Evolutionary conservation across 2,329 filamentous ascomycete genomes (phyloP), one percentile per base, ranked within the genome.

Genomic region (Tolypocladium ophioglossoides): DNA sequence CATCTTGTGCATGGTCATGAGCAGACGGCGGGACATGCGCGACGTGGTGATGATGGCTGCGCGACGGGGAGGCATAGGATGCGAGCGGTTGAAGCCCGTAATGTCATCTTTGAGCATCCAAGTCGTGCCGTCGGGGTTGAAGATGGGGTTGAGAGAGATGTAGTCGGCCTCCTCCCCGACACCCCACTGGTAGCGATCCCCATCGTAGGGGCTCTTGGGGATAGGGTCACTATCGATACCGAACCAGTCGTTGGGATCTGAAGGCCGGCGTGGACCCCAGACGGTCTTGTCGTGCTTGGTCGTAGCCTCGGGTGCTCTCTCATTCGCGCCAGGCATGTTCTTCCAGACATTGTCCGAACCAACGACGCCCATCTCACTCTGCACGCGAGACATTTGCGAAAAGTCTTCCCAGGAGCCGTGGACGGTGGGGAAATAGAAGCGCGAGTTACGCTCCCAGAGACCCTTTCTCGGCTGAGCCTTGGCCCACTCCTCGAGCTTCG

Each of bases 101-200:
- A 95, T 89, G 66, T 95, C 87, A 53, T 92, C 86, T 30, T 79
- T 78, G 7, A 92, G 83, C 20, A 86, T 73, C 92, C 92, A 97
- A 0, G 83, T 89, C 0, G 91, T 96, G 56, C 87, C 84, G 39
- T 89, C 85, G 0, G 92, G 91, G 65, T 97, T 87, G 71, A 92
- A 97, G 58, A 97, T 84, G 11, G 92, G 92, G 65, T 91, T 94
- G 57, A 97, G 83, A 0, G 91, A 89, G 65, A 97, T 92, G 61
- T 95, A 81, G 68, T 97, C 92, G 12, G 92, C 91, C 56, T 95
- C 87, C 69, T 96, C 92, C 53, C 82, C 88, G 1, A 94, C 87
- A 35, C 92, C 92, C 91, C 92, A 96, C 51, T 78, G 70, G 66
- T 91, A 91, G 59, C 85, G 81, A 65, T 96, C 91, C 57, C 87